phyloP scores from a whole-genome alignment of 1,139 yeast species.

The Scheffersomyces titani region DNA sequence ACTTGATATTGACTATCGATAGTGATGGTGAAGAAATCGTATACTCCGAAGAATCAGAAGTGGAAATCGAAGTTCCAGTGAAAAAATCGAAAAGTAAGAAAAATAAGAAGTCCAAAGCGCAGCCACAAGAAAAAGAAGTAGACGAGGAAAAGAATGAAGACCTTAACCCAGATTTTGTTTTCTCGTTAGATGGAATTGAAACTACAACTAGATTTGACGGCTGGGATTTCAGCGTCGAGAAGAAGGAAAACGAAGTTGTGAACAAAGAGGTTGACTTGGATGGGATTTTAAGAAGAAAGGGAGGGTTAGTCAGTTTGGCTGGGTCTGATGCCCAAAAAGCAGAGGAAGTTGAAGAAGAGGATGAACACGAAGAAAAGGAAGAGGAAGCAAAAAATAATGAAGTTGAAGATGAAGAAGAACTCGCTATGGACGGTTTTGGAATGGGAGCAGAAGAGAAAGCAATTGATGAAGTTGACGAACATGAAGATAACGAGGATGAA shows the following conservation, averaged over 20 bases:
- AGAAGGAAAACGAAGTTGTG: slow-evolving; percentile 20
- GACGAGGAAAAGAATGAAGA: slow-evolving; percentile 48
- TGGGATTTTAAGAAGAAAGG: slow-evolving; percentile 77
- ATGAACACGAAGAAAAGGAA: slow-evolving; percentile 28
- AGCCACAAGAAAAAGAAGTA: slow-evolving; percentile 24
- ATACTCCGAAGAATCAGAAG: slow-evolving; percentile 25
- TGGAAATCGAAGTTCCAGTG: slow-evolving; percentile 14
- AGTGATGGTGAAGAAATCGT: slow-evolving; percentile 64
- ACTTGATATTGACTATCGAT: slow-evolving; percentile 36
- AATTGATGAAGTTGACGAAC: slow-evolving; percentile 19
- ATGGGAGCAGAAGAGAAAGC: slow-evolving; percentile 11
- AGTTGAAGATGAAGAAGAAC: slow-evolving; percentile 21
- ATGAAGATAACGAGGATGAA: slow-evolving; percentile 27
- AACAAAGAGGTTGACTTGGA: slow-evolving; percentile 82
- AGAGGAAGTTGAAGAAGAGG: slow-evolving; percentile 30
- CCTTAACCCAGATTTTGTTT: slow-evolving; percentile 71
- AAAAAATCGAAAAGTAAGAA: slow-evolving; percentile 28
- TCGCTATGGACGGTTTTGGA: slow-evolving; percentile 24
- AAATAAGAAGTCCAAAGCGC: slow-evolving; percentile 11
- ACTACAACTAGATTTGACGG: slow-evolving; percentile 58
- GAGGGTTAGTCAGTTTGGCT: slow-evolving; percentile 64
- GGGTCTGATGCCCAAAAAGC: slow-evolving; percentile 35
- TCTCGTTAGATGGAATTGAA: slow-evolving; percentile 62
- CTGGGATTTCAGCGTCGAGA: slow-evolving; percentile 74
- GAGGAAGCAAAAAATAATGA: slow-evolving; percentile 27